These are phyloP conservation scores for Paradendryphiella salina DNA, from an alignment of 2,329 filamentous ascomycete species.

Conservation along the genomic window DNA sequence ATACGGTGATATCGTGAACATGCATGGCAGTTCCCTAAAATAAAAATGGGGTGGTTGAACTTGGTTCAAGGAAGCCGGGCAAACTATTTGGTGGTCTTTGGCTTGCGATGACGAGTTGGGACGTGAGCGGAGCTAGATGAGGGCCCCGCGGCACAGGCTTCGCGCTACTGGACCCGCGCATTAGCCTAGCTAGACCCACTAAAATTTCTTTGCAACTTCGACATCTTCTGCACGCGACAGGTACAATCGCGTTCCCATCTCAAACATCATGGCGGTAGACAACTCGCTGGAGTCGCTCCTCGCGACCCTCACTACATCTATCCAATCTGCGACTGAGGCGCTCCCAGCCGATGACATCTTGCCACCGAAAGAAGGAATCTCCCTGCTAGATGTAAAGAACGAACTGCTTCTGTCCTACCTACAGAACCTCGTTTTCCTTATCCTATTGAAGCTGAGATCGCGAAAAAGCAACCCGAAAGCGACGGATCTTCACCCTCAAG, in stretches of 20 bases:
- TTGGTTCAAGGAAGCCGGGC: no score
- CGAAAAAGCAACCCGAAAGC: conserved; percentile 38
- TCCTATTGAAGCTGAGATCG: conserved; percentile 72
- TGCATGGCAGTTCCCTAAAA: background rate
- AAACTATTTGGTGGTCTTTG: background rate
- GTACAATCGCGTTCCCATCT: conserved; percentile 3
- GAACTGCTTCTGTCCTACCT: conserved; percentile 96
- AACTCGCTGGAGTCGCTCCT: conserved; percentile 49
- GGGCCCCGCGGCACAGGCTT: background rate
- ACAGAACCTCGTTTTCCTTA: conserved; percentile 88
- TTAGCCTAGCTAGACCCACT: conserved; percentile 12
- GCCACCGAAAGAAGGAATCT: conserved; percentile 84
- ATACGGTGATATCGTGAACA: background rate
- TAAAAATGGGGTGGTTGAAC: no score
- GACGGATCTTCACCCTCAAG: conserved; percentile 55
- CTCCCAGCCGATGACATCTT: conserved; percentile 64
- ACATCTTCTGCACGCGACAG: conserved; percentile 4
- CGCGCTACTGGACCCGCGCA: background rate
- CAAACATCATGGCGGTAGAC: conserved; percentile 43
- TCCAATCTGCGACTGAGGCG: conserved; percentile 61
- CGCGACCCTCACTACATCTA: conserved; percentile 58
- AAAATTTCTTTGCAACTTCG: conserved; percentile 22
- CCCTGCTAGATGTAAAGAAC: conserved; percentile 92
- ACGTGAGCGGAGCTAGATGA: background rate
- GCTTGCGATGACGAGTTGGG: background rate